Base-by-base conservation (phyloP, 345 rosid genomes). In the Linum lewisii region DNA sequence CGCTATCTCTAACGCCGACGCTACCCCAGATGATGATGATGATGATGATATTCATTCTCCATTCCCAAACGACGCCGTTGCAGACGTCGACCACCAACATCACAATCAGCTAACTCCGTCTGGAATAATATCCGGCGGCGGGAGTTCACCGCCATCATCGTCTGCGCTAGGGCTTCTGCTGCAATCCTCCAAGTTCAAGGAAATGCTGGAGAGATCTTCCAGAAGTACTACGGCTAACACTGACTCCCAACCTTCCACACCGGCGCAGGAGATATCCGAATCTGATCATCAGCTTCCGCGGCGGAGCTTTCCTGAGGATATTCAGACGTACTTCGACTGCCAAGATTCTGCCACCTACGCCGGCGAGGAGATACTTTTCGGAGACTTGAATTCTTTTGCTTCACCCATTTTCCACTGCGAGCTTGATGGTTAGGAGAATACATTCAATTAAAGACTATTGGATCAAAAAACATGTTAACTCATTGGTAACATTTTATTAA, bases 181-280 rank as follows among this genome's bases (percentile, higher is more conserved):
- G 9, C 56, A 52, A 19, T 52, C 56, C 21, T 52, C 56, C 23
- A 52, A 52, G 56, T 52, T 52, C 56, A 52, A 52, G 56, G 56
- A 52, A 52, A 52, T 52, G 56, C 22, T 52, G 24, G 56, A 52
- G 56, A 52, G 56, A 52, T 20, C 23, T 20, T 52, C 56, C 22
- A 52, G 9, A 7, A 24, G 15, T 52, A 11, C 25, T 6, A 15
- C 56, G 6, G 24, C 56, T 21, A 21, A 20, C 14, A 21, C n/a
- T 6, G 23, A 13, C 56, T 20, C 23, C 15, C 56, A 7, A 20
- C 13, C 22, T 21, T 24, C 56, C 15, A 42, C 18, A 16, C 47
- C 47, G 47, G 16, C 47, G 47, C 15, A 4, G 47, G 47, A 42
- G 16, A 16, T 42, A 21, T 24, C 56, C 15, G 56, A 51, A 7